Evolutionary conservation across 164 flowering plant species (phyloP).

Genomic region (Brasenia schreberi): DNA sequence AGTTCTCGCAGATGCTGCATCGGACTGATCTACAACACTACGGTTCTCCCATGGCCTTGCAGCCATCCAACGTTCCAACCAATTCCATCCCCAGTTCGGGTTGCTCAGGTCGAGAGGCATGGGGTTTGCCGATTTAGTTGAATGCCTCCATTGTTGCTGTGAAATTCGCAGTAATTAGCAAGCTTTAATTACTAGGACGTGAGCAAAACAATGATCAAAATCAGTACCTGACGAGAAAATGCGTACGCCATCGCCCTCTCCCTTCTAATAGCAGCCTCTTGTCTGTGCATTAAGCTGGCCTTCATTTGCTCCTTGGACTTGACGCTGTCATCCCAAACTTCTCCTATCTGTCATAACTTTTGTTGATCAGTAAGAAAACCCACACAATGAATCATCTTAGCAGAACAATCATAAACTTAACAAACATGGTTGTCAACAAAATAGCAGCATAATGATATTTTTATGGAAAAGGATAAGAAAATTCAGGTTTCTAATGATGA

Average conservation of each 20-base stretch:
- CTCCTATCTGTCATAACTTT: slow-evolving; percentile 26
- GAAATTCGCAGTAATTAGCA: neutral
- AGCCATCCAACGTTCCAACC: slow-evolving; percentile 82
- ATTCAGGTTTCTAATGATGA: too few species aligned
- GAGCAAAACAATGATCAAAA: neutral
- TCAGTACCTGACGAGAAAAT: slow-evolving; percentile 52
- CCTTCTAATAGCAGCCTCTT: slow-evolving; percentile 56
- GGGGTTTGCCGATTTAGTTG: slow-evolving; percentile 31
- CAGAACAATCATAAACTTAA: neutral
- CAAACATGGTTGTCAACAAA: neutral
- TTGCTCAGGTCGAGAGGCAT: slow-evolving; percentile 58
- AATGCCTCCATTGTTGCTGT: slow-evolving; percentile 41
- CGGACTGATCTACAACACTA: slow-evolving; percentile 21
- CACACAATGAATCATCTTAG: neutral
- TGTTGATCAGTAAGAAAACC: neutral
- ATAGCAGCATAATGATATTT: neutral
- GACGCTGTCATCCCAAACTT: slow-evolving; percentile 43
- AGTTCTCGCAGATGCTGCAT: slow-evolving; percentile 35
- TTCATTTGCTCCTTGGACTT: slow-evolving; percentile 54
- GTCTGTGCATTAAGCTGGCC: slow-evolving; percentile 33
- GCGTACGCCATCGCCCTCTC: slow-evolving; percentile 72
- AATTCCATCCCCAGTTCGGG: slow-evolving; percentile 82
- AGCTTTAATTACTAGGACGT: neutral
- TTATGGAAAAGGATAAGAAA: neutral
- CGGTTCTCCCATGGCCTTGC: slow-evolving; percentile 63